A percentile compares a stretch with the other conserved stretches of the same genome.
These are phyloP conservation scores for Salix dunnii DNA, from an alignment of 345 rosid species.

Conservation along the genomic window DNA sequence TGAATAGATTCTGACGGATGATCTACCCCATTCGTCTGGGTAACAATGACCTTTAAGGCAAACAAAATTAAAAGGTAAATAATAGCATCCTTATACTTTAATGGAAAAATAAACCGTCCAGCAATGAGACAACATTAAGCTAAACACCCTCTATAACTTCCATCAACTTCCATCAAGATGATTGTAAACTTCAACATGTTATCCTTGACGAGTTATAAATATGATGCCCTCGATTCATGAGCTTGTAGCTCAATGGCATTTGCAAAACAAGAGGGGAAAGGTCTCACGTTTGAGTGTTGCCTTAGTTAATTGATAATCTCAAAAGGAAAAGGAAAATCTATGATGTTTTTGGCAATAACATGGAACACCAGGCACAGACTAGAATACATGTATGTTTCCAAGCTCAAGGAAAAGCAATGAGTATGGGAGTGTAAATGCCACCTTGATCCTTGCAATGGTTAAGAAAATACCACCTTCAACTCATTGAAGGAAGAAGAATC, in stretches of 20 bases:
- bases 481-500: not conserved
- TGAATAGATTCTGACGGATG: slow-evolving; percentile 77
- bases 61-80: slow-evolving; percentile 1
- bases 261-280: not conserved
- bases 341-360: not conserved
- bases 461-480: not conserved
- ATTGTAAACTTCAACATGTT: not conserved
- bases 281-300: not conserved
- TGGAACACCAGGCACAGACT: not conserved
- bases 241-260: not conserved
- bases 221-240: not conserved
- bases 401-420: not conserved
- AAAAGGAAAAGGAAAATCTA: not conserved
- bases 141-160: not conserved
- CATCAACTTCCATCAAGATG: not conserved
- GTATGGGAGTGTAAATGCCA: not conserved
- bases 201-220: not conserved
- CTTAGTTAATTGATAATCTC: not conserved
- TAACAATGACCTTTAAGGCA: slow-evolving; percentile 61
- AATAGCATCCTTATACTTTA: not conserved
- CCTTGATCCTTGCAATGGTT: not conserved
- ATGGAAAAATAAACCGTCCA: not conserved
- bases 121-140: not conserved
- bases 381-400: not conserved
- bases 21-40: slow-evolving; percentile 70